phyloP scores from a whole-genome alignment of 2,329 filamentous ascomycete species.

The Knoxdaviesia proteae region DNA sequence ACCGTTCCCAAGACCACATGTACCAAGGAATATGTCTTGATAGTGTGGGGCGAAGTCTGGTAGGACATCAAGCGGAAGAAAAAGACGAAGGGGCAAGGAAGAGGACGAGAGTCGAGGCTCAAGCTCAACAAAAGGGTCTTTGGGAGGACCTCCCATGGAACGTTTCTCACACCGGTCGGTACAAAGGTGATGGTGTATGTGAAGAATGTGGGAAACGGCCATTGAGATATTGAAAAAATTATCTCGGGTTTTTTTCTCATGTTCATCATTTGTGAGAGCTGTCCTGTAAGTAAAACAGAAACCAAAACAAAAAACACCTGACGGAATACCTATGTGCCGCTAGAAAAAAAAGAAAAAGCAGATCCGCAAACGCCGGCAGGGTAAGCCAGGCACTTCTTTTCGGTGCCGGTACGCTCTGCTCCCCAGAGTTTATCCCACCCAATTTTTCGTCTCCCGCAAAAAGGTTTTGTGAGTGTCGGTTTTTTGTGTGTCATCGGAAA shows the following conservation, averaged over 20 bases:
- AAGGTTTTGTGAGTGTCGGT: slow-evolving; percentile 1
- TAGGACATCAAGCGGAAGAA: background rate
- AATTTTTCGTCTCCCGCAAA: background rate
- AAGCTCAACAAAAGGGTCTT: slow-evolving; percentile 17
- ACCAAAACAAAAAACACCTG: background rate
- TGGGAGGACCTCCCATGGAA: slow-evolving; percentile 59
- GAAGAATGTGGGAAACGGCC: slow-evolving; percentile 43
- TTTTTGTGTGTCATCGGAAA: background rate
- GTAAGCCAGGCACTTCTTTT: too few relatives aligned
- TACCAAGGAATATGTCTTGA: too few relatives aligned
- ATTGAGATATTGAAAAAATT: slow-evolving; percentile 34
- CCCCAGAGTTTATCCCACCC: background rate
- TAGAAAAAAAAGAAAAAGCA: too few relatives aligned
- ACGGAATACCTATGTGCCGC: background rate
- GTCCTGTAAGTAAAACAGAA: background rate
- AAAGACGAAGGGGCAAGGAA: slow-evolving; percentile 1
- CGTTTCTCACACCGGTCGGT: slow-evolving; percentile 25
- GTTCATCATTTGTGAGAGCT: background rate
- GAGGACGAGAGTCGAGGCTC: background rate
- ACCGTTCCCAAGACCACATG: too few relatives aligned
- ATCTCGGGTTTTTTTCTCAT: slow-evolving; percentile 12
- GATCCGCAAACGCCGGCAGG: too few relatives aligned
- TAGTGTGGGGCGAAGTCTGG: too few relatives aligned
- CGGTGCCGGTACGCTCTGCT: too few relatives aligned
- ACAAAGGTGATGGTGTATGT: slow-evolving; percentile 23